Evolutionary conservation across 495 filamentous ascomycete species (phyloP).

Genomic region (Viridothelium virens): DNA sequence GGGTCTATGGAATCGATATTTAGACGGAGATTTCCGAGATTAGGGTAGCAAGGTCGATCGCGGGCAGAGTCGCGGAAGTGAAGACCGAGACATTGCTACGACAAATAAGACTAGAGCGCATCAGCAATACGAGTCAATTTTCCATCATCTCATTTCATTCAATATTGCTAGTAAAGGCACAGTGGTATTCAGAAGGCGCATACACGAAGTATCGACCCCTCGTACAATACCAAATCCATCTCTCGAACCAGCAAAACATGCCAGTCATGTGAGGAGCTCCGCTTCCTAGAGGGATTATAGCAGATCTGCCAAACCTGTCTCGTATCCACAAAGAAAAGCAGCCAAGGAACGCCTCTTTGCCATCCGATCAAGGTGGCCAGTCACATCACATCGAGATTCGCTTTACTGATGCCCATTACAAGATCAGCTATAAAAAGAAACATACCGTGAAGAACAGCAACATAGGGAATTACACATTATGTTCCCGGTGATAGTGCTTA

Average conservation of each 20-base stretch:
- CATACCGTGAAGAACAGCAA: not conserved
- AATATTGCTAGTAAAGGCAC: no score
- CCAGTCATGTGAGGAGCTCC: not conserved
- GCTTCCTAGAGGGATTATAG: no score
- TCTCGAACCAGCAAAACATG: not conserved
- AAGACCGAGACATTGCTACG: no score
- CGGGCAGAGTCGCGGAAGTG: no score
- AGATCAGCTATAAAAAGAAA: not conserved
- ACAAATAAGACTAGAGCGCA: no score
- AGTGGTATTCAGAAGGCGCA: no score
- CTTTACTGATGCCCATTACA: not conserved
- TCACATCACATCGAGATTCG: conserved; percentile 4
- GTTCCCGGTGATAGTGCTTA: not conserved
- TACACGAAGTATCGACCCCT: no score
- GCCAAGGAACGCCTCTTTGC: not conserved
- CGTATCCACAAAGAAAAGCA: not conserved
- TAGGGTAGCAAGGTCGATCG: no score
- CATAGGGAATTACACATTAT: not conserved
- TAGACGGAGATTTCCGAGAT: no score
- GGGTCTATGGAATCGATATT: no score
- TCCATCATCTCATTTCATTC: no score
- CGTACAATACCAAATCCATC: not conserved
- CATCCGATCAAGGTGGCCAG: not conserved
- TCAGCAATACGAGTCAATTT: no score
- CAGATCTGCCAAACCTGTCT: not conserved